Evolutionary conservation across 116 monocot genomes (phyloP), one percentile per base, ranked within the genome.

Genomic region (Posidonia oceanica): DNA sequence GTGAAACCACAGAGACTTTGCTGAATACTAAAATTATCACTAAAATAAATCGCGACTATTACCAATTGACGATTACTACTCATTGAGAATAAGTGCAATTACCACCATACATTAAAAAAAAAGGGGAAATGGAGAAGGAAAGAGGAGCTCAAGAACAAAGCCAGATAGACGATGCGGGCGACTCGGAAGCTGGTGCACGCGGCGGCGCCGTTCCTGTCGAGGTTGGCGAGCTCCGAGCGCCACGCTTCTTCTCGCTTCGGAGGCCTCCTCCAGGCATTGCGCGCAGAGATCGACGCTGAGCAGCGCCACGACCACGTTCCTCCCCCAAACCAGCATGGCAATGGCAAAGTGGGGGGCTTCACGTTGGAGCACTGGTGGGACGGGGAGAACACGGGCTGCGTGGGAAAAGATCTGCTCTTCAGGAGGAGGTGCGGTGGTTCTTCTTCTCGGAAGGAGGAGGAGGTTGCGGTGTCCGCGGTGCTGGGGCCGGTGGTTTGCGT

Each of bases 381-480:
- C 75, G 68, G 40, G 79, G 82, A 69, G 72, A 68, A 40, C 79
- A 66, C 4, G 54, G 76, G 23, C 54, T 71, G 41, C 67, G 22
- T 29, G 23, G 36, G 61, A 22, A 61, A 73, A 74, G 87, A 87
- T 55, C 74, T 87, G 54, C 37, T 87, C 40, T 76, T 87, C 40
- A 64, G 64, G 65, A 70, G 69, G 36, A 69, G 75, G 72, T 3
- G 18, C 48, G 48, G 48, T 48, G 48, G 48, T 7, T 48, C 48
- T 48, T 48, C 48, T 48, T 12, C 29, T 29, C 29, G 17, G n/a
- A 2, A 51, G 0, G 7, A 20, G 0, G 72, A 82, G 76, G 85
- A 82, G 64, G 63, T 84, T 2, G 74, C 75, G 16, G 77, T 88
- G 62, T 84, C 84, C 54, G 84, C 80, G 4, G 17, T 79, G 67